Evolutionary conservation across 2,329 filamentous ascomycete genomes (phyloP), one percentile per base, ranked within the genome.

Genomic region (Fusarium beomiforme): DNA sequence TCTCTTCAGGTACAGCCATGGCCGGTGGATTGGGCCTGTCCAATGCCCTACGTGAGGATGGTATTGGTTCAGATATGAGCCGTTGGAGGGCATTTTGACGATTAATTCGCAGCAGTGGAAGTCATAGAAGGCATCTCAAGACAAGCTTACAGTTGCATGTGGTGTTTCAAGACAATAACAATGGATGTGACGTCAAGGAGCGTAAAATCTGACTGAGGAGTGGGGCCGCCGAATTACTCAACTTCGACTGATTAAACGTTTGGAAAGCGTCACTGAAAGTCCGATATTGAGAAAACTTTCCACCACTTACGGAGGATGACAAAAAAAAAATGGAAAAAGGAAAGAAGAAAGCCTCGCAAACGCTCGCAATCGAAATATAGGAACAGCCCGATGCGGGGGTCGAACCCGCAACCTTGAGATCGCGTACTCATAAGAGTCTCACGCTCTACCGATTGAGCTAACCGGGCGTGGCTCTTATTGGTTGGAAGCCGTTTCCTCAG

Each of bases 321-420:
- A 42, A 66, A 67, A 70, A 70, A n/a, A n/a, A n/a, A n/a, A n/a
- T n/a, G n/a, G n/a, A n/a, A n/a, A n/a, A n/a, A n/a, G n/a, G n/a
- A n/a, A n/a, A n/a, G n/a, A n/a, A 62, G 31, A 59, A 59, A 55
- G 55, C 47, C 67, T 66, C 47, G 50, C 60, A 51, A 39, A 36
- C 24, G 55, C 54, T 69, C 67, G 60, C 66, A 70, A 65, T 69
- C 39, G 60, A 56, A 69, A 37, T 59, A 64, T 70, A 67, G 68
- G 67, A 70, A 70, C 39, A 81, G 79, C 79, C 80, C 79, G 77
- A 81, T 79, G 79, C 79, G 79, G 80, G 80, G 80, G 79, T 85
- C 84, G 84, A 86, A 87, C 86, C 84, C 84, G 83, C 84, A 86
- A 83, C 84, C 84, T 86, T 85, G 82, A 86, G 85, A 85, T 86